Evolutionary conservation across 176 grass and related monocot species (phyloP).

Genomic region (Oryza australiensis): DNA sequence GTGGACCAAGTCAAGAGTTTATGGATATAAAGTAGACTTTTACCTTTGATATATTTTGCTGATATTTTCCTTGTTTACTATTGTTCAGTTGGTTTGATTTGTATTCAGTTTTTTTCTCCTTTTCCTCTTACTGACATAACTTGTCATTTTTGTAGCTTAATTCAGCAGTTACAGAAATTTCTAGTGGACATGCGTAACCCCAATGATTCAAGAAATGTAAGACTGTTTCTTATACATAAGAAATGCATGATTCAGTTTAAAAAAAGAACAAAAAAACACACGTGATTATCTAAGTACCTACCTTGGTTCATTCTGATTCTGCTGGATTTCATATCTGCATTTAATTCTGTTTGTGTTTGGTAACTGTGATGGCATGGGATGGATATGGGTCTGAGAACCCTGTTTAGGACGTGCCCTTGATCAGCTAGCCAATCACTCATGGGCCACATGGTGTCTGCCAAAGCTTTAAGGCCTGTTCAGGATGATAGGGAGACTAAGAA

Average conservation of each 20-base stretch:
- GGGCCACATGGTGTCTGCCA: not conserved
- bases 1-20: too few relatives aligned
- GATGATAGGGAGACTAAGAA: too few relatives aligned
- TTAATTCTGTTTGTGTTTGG: constrained; percentile 6
- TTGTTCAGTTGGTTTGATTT: constrained; percentile 20
- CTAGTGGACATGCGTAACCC: constrained; percentile 50
- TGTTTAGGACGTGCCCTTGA: not conserved
- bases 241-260: not conserved
- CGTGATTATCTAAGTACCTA: not conserved
- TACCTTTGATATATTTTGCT: constrained; percentile 18
- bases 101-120: constrained; percentile 1
- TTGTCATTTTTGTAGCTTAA: constrained; percentile 71
- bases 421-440: not conserved
- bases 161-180: constrained; percentile 81
- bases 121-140: constrained; percentile 22
- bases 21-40: not conserved
- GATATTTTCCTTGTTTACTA: constrained; percentile 21
- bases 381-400: too few relatives aligned
- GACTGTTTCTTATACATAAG: constrained; percentile 22
- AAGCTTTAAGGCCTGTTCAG: not conserved
- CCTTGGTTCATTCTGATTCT: constrained; percentile 8
- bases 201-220: constrained; percentile 77
- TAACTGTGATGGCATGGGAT: not conserved
- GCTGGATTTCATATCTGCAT: not conserved
- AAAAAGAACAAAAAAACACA: not conserved